phyloP scores from a whole-genome alignment of 2,329 filamentous ascomycete genomes.

The Cladosporium sp. region DNA sequence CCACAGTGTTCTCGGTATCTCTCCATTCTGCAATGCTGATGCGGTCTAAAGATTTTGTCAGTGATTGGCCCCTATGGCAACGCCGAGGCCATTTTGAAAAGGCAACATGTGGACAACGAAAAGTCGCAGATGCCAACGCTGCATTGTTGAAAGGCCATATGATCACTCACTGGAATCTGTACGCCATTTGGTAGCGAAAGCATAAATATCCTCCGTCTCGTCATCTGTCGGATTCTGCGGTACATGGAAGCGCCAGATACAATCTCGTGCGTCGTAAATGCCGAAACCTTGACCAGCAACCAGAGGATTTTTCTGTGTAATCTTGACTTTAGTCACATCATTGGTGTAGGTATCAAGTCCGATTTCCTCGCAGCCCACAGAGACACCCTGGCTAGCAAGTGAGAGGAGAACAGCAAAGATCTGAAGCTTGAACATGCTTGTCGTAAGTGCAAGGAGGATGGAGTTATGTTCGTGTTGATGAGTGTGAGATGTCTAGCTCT shows the following conservation, averaged over 20 bases:
- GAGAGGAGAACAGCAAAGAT: background rate
- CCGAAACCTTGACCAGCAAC: background rate
- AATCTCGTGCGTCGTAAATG: background rate
- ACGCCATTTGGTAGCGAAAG: no score
- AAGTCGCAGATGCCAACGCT: no score
- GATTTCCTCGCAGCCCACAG: background rate
- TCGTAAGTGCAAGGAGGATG: background rate
- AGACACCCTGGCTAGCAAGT: background rate
- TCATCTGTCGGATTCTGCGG: no score
- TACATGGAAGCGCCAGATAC: background rate
- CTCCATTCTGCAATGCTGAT: background rate
- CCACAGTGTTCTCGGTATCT: background rate
- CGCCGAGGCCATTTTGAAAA: no score
- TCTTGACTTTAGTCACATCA: background rate
- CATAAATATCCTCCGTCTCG: no score
- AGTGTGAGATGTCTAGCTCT: background rate
- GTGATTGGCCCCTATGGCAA: no score
- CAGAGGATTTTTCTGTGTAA: background rate
- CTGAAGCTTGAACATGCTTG: background rate
- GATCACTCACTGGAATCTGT: no score
- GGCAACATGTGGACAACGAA: no score
- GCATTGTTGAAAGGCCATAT: no score
- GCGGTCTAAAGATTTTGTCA: no score
- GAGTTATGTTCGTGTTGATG: background rate
- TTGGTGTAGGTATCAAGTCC: background rate